phyloP scores from a whole-genome alignment of 257 asterid genomes.

The Solanum ahanhuiri region DNA sequence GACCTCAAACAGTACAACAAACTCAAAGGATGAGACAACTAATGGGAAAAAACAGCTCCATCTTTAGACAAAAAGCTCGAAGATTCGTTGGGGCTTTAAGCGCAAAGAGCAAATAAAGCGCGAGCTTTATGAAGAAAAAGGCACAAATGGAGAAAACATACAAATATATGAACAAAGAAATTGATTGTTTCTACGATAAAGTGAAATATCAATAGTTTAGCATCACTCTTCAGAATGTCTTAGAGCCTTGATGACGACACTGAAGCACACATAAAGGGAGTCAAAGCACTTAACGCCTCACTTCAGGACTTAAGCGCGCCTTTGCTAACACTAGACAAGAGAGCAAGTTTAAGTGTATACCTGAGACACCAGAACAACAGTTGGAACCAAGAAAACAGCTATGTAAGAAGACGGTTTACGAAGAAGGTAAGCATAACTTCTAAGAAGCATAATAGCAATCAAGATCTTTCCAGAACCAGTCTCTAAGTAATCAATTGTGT shows the following conservation, averaged over 20 bases:
- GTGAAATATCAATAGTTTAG: not conserved
- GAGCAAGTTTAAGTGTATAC: slow-evolving; percentile 7
- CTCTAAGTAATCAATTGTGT: slow-evolving; percentile 69
- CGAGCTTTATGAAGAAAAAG: not conserved
- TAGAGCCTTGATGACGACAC: not conserved
- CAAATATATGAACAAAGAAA: not conserved
- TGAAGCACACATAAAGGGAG: not conserved
- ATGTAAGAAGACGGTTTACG: slow-evolving; percentile 50
- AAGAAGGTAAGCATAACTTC: slow-evolving; percentile 43
- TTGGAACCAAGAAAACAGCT: slow-evolving; percentile 81
- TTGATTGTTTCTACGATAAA: no score
- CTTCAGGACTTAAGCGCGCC: not conserved
- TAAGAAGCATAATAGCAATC: slow-evolving; percentile 75
- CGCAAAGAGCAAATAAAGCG: no score
- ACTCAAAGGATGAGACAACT: not conserved
- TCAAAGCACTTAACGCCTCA: not conserved
- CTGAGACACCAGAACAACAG: slow-evolving; percentile 64
- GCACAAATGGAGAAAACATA: not conserved
- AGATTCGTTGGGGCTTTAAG: no score
- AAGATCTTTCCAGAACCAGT: slow-evolving; percentile 83
- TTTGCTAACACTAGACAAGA: not conserved
- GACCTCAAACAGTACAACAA: no score
- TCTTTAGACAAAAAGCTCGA: not conserved
- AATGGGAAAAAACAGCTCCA: not conserved
- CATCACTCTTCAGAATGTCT: not conserved